Evolutionary conservation across 768 basidiomycete genomes (phyloP), one percentile per base, ranked within the genome.

Genomic region (Podaxis pistillaris): DNA sequence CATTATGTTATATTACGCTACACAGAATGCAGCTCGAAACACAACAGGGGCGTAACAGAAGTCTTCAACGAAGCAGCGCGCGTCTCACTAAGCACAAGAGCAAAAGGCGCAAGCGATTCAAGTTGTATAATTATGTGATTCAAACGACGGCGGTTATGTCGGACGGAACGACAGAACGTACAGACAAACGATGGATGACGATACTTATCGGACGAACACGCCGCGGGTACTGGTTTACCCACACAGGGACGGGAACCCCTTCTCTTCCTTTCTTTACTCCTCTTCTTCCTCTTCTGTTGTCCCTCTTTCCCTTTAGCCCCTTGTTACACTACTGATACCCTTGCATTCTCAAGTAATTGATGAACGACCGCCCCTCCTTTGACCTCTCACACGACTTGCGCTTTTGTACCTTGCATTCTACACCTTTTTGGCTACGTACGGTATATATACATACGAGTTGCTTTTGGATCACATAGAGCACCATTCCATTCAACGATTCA

Each of bases 1-100:
- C 33, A 33, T 33, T 33, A 33, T 33, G 33, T 33, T 33, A 33
- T 9, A 33, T 9, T 3, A 9, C 8, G 8, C 28, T 22, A 44
- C 69, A 97, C 69, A 97, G 96, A 98, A 80, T 98, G 96, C 72
- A 96, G 94, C 66, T 95, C 96, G 7, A 98, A 98, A 74, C 94
- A 96, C 70, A 96, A 97, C 67, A 86, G 96, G 53, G 96, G 96
- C 3, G 95, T 98, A 11, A 81, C 86, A 30, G 96, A 98, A 72
- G 94, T 96, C 8, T 95, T 98, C 70, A 85, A 91, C 67, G 96
- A 98, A 72, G 91, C 92, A 4, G 93, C 93, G 0, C 86, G 93
- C 2, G 92, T 94, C 11, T 91, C 93, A 28, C 75, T 95, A 61
- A 86, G 83, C 65, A 89, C 89, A 24, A 83, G 89, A 49, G 75